Evolutionary conservation across 305 asterid species (phyloP).

Genomic region (Rubia occidens): DNA sequence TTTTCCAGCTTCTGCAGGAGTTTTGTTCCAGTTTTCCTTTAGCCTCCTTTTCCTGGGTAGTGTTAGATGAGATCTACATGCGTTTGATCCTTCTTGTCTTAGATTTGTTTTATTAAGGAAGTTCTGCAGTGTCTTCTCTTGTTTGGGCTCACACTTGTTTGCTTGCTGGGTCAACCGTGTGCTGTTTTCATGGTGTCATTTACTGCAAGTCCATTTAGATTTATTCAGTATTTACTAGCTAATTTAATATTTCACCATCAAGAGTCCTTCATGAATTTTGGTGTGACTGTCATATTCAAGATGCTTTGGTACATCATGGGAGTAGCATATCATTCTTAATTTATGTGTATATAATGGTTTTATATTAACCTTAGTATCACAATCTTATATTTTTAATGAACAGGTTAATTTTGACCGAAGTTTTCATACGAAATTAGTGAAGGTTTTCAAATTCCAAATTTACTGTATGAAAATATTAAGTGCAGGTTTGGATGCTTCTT

Average conservation of each 20-base stretch:
- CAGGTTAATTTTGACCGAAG: background rate
- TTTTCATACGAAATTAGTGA: background rate
- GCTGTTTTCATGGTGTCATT: background rate
- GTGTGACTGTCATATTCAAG: background rate
- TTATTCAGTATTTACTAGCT: no score
- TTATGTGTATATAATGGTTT: background rate
- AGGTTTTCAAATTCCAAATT: background rate
- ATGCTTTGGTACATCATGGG: background rate
- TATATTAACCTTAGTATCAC: background rate
- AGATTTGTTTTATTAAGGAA: background rate
- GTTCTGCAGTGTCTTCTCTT: background rate
- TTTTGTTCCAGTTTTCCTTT: background rate
- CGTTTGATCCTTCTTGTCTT: background rate
- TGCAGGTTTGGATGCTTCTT: background rate
- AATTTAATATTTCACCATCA: background rate
- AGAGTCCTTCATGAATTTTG: background rate
- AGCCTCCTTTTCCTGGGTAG: background rate
- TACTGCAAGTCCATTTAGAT: background rate
- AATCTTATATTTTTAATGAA: background rate
- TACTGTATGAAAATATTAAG: background rate
- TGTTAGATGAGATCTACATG: background rate
- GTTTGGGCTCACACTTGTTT: background rate
- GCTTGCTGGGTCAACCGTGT: background rate
- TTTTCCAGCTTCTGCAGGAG: background rate
- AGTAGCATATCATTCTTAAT: background rate